Base-by-base conservation (phyloP, 139 green algal genomes). In the Limnomonas spitsbergensis region DNA sequence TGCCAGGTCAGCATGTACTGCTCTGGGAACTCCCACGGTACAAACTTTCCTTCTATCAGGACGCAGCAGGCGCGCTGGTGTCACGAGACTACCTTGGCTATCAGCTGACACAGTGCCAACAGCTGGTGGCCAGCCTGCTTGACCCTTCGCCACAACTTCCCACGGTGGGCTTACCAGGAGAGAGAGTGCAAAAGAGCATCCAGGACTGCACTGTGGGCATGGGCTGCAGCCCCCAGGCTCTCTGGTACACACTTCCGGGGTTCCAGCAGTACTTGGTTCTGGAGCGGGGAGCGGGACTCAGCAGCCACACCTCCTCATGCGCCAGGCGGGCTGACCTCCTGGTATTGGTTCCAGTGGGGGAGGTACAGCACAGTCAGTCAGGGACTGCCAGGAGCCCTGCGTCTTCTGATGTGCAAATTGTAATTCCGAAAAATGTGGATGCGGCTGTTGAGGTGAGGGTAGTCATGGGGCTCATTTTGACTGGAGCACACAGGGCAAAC, bases 191-290 rank as follows among this genome's bases (percentile, higher is more conserved):
- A n/a, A n/a, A n/a, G n/a, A n/a, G n/a, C n/a, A n/a, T n/a, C n/a
- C n/a, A n/a, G n/a, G n/a, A n/a, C n/a, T n/a, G n/a, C n/a, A n/a
- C n/a, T n/a, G n/a, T n/a, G n/a, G n/a, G n/a, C n/a, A n/a, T n/a
- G n/a, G n/a, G n/a, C 26, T 27, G 20, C 9, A 4, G 20, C 20
- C n/a, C 26, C 26, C 26, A 14, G 56, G 26, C 4, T 7, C 24
- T 7, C 61, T 53, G 7, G 29, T 89, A 89, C 78, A 91, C 87
- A 38, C 81, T 91, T 14, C 88, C 80, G 1, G 82, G 70, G 9
- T 85, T 90, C 35, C 24, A 35, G n/a, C 76, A 83, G 73, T 92
- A 86, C 71, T 78, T 92, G 29, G 77, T 92, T 1, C 81, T 92
- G 61, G 47, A 87, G 78, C 75, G 66, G 2, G 26, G 52, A 2